phyloP scores from a whole-genome alignment of 1,284 basidiomycete species.

The Leccinum insolens region DNA sequence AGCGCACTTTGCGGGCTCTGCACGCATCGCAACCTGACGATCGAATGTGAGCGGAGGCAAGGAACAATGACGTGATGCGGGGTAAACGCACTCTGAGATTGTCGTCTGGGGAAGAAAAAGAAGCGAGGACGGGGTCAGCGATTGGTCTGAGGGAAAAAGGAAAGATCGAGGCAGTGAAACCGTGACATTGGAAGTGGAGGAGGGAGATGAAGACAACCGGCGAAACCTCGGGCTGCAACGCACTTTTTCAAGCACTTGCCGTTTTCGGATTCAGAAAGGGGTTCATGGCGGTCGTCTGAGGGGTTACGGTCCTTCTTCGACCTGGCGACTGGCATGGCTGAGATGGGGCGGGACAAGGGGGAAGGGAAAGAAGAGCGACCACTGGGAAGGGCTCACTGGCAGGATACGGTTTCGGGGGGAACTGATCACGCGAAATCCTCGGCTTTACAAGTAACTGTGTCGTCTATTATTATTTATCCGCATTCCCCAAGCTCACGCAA shows the following conservation, averaged over 20 bases:
- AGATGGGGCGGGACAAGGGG: not conserved
- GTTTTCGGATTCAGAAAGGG: slow-evolving; percentile 62
- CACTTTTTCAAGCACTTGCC: slow-evolving; percentile 74
- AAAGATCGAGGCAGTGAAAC: slow-evolving; percentile 26
- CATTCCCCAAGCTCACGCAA: slow-evolving; percentile 33
- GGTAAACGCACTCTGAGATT: slow-evolving; percentile 68
- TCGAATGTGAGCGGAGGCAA: slow-evolving; percentile 16
- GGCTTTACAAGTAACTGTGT: not conserved
- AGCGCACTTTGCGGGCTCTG: slow-evolving; percentile 80
- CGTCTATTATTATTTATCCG: slow-evolving; percentile 1
- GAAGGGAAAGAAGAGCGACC: not conserved
- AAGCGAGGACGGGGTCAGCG: slow-evolving; percentile 22
- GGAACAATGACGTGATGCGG: slow-evolving; percentile 15
- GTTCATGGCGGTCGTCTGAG: slow-evolving; percentile 54
- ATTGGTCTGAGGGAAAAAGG: slow-evolving; percentile 15
- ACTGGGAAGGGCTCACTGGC: not conserved
- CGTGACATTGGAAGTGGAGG: slow-evolving; percentile 28
- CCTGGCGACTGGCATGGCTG: slow-evolving; percentile 63
- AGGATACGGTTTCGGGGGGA: not conserved
- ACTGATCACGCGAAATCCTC: not conserved
- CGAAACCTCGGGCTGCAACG: slow-evolving; percentile 43
- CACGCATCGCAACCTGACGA: slow-evolving; percentile 79
- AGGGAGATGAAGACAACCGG: slow-evolving; percentile 31
- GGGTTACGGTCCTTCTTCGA: slow-evolving; percentile 61
- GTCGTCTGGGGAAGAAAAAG: slow-evolving; percentile 55